Conservation (phyloP, 208 protist species). For the Tritrichomonas musculus region DNA sequence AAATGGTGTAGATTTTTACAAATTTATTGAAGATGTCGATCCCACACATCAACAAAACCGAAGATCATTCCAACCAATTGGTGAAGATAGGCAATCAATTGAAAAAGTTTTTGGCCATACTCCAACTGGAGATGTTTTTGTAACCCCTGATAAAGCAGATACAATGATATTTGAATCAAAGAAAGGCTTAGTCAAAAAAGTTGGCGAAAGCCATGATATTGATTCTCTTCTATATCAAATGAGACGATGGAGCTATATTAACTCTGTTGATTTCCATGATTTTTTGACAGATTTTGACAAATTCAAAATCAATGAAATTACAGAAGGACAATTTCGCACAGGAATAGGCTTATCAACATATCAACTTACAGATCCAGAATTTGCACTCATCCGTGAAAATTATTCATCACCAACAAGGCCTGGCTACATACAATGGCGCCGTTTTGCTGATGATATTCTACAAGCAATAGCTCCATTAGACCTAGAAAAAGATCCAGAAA, state of each 20-base stretch:
- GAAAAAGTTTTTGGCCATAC: background rate
- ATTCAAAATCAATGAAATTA: background rate
- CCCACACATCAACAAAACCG: background rate
- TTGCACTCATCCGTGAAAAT: background rate
- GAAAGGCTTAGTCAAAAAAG: background rate
- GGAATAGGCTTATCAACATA: background rate
- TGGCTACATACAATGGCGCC: background rate
- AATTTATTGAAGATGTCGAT: conserved; percentile 25
- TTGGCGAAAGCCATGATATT: background rate
- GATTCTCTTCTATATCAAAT: background rate
- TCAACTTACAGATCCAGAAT: background rate
- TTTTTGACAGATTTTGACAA: conserved; percentile 1
- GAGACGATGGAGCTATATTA: background rate
- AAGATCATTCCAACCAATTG: background rate
- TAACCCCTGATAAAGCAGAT: background rate
- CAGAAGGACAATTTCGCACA: background rate
- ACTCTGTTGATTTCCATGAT: conserved; percentile 1
- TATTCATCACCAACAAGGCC: background rate
- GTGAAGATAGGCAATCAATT: background rate
- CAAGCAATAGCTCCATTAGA: background rate
- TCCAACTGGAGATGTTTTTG: background rate
- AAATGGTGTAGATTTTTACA: background rate
- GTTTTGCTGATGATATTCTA: background rate
- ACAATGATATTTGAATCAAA: background rate
- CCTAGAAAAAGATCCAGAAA: background rate